Conservation (phyloP, 129 eudicot genomes). For the Sambucus nigra region DNA sequence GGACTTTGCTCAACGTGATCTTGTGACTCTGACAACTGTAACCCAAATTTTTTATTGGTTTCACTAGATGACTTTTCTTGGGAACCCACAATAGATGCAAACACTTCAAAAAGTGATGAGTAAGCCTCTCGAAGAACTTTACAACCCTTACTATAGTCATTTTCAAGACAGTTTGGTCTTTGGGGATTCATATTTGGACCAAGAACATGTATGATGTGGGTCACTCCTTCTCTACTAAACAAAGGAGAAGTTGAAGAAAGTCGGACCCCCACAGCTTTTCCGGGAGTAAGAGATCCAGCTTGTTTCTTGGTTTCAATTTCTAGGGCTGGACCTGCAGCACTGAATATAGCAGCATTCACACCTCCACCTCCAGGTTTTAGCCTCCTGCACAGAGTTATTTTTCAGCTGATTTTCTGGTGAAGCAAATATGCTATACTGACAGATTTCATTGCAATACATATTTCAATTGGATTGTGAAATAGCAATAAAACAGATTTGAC, state of each 20-base stretch:
- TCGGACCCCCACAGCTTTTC: conserved; percentile 69
- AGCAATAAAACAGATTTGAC: background rate
- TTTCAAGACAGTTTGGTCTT: conserved; percentile 77
- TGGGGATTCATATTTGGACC: conserved; percentile 98
- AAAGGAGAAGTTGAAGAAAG: conserved; percentile 75
- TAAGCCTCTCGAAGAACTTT: conserved; percentile 73
- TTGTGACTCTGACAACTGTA: conserved; percentile 1
- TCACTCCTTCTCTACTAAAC: conserved; percentile 60
- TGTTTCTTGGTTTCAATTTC: conserved; percentile 70
- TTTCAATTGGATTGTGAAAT: background rate
- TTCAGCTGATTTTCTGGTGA: conserved; percentile 1
- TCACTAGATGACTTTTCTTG: conserved; percentile 15
- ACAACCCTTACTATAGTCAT: conserved; percentile 66
- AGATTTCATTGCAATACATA: too few species aligned
- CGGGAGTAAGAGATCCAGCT: conserved; percentile 73
- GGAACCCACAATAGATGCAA: conserved; percentile 42
- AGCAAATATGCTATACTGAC: background rate
- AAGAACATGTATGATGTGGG: conserved; percentile 90
- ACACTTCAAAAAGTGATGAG: conserved; percentile 76
- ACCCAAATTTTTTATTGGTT: conserved; percentile 2
- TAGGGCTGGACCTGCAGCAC: conserved; percentile 69
- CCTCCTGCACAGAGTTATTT: conserved; percentile 50
- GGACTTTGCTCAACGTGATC: conserved; percentile 3
- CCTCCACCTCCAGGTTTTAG: conserved; percentile 98
- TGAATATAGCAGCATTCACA: conserved; percentile 84